Evolutionary conservation across 768 basidiomycete species (phyloP), one percentile per base, ranked within the genome.

Genomic region (Leccinum boreale): DNA sequence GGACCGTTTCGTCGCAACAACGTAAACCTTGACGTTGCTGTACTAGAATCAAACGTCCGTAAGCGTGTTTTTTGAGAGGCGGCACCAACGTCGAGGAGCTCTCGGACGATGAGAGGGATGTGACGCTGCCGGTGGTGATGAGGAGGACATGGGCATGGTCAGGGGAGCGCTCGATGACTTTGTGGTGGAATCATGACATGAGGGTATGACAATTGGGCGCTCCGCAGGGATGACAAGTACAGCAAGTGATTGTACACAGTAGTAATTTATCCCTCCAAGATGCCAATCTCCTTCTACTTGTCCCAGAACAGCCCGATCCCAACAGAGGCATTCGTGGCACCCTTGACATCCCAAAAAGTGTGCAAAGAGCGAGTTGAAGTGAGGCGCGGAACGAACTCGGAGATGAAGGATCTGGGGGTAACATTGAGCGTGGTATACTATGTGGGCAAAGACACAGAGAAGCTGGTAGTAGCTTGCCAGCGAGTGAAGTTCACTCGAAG

Each of bases 301-400:
- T 95, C 90, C 85, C 90, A 92, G 23, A 98, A 76, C 55, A 86
- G 73, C 7, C 91, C 92, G 17, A 89, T 79, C 0, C 92, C 91
- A 0, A 89, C 88, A 3, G 79, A 73, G 5, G 81, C 74, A 50
- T 79, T 81, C 2, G 82, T 67, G 46, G 84, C 75, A 1, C 91
- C 91, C 60, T 83, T 89, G 69, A 97, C 84, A 70, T 98, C 96
- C 93, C 52, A 98, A 79, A 77, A 97, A 99, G 74, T 98, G 96
- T 0, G 96, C 96, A 73, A 98, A 98, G 36, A 98, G 85, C 3
- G 94, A 95, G 73, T 96, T 96, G 78, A 96, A 95, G 71, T 96
- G 94, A 0, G 92, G 91, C 69, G 98, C 96, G 10, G 90, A 86
- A 42, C 92, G 91, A 1, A 26, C 23, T 23, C 23, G 23, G 24